Evolutionary conservation across 768 basidiomycete genomes (phyloP), one percentile per base, ranked within the genome.

Genomic region (Tylopilus felleus): DNA sequence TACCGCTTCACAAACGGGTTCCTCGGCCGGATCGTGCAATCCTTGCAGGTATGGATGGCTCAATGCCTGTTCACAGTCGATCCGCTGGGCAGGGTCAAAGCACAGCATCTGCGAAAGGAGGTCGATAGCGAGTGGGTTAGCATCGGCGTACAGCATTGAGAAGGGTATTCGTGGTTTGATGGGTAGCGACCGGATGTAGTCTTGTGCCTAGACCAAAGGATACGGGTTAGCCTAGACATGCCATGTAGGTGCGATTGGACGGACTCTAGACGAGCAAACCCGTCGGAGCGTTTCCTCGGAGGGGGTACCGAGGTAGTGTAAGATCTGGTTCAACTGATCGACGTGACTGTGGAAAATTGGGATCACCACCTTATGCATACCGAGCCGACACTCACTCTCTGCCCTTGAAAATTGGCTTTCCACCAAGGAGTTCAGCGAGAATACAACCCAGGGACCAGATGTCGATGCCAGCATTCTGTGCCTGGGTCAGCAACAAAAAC

Each of bases 391-490:
- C 90, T 69, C 67, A 95, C 92, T 98, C 97, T 77, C 93, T 79
- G 50, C 97, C 97, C 74, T 98, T 98, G 78, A 88, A 97, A 59
- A 97, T 90, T 2, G 95, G 95, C 68, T 95, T 95, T 33, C 94
- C 93, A 5, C 92, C 90, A n/a, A 97, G 74, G 33, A 97, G 77
- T 69, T 98, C 95, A 3, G 93, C 95, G 31, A 97, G 77, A 59
- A 98, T 97, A 71, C 95, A 97, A 8, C 95, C 95, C 47, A 97
- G 86, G 3, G 90, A 93, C 95, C 95, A 98, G 16, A 97, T 88
- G 62, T 98, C 95, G 66, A 98, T 94, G 50, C 86, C 84, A 35
- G 90, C 90, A 23, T 88, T 88, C 89, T 91, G 60, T 8, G 14
- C 17, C 28, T 7, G 28, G 38, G 48, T 68, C 49, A 74, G 60